phyloP scores from a whole-genome alignment of 2,329 filamentous ascomycete genomes.

The Teratosphaeria zuluensis region DNA sequence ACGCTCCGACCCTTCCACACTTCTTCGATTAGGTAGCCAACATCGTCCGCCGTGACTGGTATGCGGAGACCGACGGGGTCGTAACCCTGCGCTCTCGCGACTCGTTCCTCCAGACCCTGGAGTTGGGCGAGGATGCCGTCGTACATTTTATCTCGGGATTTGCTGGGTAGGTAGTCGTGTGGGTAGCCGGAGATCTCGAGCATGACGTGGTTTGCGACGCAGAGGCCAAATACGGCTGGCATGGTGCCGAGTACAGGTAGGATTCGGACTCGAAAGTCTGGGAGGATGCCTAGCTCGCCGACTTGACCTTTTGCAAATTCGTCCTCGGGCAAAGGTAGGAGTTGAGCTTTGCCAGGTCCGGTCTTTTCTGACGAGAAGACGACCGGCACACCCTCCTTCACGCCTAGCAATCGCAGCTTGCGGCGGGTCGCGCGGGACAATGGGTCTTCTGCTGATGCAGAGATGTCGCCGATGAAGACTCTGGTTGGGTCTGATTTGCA shows the following conservation, averaged over 20 bases:
- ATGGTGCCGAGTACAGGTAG: conserved; percentile 91
- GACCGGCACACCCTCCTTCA: conserved; percentile 77
- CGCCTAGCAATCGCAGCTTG: conserved; percentile 63
- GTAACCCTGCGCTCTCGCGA: conserved; percentile 48
- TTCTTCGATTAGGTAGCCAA: conserved; percentile 83
- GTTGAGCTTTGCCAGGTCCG: conserved; percentile 79
- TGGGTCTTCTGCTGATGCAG: conserved; percentile 74
- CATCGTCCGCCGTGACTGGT: conserved; percentile 67
- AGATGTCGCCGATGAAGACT: conserved; percentile 86
- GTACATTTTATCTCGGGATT: conserved; percentile 84
- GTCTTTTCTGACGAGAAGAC: conserved; percentile 89
- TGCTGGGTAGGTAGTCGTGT: conserved; percentile 69
- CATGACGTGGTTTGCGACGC: conserved; percentile 86
- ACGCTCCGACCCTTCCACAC: conserved; percentile 75
- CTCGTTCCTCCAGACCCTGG: conserved; percentile 68
- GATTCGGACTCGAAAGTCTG: conserved; percentile 91
- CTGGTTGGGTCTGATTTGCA: conserved; percentile 82
- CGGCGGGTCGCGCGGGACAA: conserved; percentile 77
- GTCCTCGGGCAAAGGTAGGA: conserved; percentile 77
- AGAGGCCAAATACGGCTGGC: conserved; percentile 92
- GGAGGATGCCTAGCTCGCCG: conserved; percentile 75
- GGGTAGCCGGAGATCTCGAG: conserved; percentile 74
- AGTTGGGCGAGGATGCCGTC: conserved; percentile 68
- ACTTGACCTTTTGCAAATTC: conserved; percentile 81
- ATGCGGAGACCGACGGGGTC: conserved; percentile 64